phyloP scores from a whole-genome alignment of 2,329 filamentous ascomycete species.

The Dryadomyces sulphureus region DNA sequence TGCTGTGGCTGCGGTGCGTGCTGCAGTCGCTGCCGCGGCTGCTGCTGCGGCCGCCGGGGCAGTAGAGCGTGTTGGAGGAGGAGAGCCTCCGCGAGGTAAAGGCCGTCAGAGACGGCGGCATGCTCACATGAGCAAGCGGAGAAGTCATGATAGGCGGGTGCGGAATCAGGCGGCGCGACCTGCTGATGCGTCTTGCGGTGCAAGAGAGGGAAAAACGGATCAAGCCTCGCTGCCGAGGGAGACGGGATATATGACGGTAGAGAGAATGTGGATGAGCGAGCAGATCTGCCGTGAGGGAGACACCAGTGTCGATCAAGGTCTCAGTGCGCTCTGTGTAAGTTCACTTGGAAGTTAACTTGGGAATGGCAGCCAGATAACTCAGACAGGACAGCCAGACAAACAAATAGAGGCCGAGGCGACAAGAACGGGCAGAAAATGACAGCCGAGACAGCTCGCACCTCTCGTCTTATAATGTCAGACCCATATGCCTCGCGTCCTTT shows the following conservation, averaged over 20 bases:
- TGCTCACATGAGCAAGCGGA: background rate
- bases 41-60: background rate
- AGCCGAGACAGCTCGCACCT: no score
- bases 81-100: constrained; percentile 2
- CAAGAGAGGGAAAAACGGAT: no score
- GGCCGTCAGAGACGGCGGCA: constrained; percentile 2
- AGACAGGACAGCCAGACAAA: no score
- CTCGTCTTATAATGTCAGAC: no score
- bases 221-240: no score
- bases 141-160: background rate
- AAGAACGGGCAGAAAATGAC: no score
- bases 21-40: background rate
- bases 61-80: background rate
- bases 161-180: no score
- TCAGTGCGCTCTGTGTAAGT: background rate
- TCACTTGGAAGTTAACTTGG: no score
- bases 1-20: background rate
- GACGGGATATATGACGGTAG: background rate
- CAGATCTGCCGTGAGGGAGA: background rate
- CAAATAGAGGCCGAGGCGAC: no score
- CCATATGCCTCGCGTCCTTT: no score
- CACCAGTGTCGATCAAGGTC: background rate
- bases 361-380: background rate
- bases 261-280: background rate
- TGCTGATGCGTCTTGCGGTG: no score